Evolutionary conservation across 2,329 filamentous ascomycete genomes (phyloP).

Genomic region (Scytalidium sp.): DNA sequence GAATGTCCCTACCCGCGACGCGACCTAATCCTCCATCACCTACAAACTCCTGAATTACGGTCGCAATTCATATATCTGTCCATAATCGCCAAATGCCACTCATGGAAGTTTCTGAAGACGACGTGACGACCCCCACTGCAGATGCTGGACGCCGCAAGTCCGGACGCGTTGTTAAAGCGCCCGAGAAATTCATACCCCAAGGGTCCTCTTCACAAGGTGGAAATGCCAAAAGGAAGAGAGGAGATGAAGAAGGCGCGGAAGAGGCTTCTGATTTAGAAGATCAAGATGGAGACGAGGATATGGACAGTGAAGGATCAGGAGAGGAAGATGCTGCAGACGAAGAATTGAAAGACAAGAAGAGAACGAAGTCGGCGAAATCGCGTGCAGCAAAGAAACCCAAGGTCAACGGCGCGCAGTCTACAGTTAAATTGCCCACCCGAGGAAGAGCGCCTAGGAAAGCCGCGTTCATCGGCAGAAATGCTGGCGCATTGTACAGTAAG

Average conservation of each 20-base stretch:
- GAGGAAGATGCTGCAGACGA: constrained; percentile 44
- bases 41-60: background rate
- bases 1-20: constrained; percentile 46
- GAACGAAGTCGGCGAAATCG: constrained; percentile 47
- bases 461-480: constrained; percentile 38
- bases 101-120: constrained; percentile 50
- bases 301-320: constrained; percentile 34
- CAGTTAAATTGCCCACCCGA: constrained; percentile 33
- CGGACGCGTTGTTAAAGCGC: constrained; percentile 62
- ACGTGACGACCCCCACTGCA: constrained; percentile 50
- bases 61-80: constrained; percentile 32
- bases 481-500: constrained; percentile 26
- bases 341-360: constrained; percentile 36
- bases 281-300: constrained; percentile 40
- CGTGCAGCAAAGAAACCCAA: constrained; percentile 59
- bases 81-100: constrained; percentile 41
- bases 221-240: constrained; percentile 46
- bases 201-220: constrained; percentile 30
- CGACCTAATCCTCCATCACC: constrained; percentile 43
- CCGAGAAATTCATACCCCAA: constrained; percentile 58
- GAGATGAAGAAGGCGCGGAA: constrained; percentile 41
- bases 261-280: constrained; percentile 46
- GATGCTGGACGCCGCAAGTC: constrained; percentile 58
- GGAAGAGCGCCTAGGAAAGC: constrained; percentile 35
- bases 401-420: constrained; percentile 57